phyloP scores from a whole-genome alignment of 164 flowering plant genomes.

The Cinnamomum micranthum region DNA sequence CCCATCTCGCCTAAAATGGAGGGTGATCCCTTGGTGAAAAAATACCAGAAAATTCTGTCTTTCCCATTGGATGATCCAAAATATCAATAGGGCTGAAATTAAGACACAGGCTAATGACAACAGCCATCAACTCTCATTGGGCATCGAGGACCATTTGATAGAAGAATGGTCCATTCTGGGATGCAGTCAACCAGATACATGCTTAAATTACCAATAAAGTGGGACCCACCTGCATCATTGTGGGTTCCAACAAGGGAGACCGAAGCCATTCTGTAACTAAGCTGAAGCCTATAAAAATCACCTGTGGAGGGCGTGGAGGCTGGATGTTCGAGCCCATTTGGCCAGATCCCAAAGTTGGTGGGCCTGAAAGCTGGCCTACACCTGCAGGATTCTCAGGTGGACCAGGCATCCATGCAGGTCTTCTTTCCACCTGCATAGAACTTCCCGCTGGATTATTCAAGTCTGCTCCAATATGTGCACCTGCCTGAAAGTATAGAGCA shows the following conservation, averaged over 20 bases:
- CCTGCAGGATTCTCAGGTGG: conserved; percentile 38
- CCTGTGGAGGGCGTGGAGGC: conserved; percentile 51
- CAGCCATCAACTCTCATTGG: not conserved
- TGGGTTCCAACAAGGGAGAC: not conserved
- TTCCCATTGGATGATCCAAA: not conserved
- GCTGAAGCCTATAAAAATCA: conserved; percentile 11
- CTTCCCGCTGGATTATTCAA: conserved; percentile 45
- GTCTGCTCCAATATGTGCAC: conserved; percentile 48
- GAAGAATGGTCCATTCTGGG: not conserved
- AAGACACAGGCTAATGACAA: not conserved
- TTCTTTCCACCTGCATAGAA: conserved; percentile 61
- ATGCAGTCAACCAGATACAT: not conserved
- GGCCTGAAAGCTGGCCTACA: conserved; percentile 48
- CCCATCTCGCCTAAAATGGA: not conserved
- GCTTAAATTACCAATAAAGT: not conserved
- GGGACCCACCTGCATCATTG: not conserved
- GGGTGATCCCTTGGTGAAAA: not conserved
- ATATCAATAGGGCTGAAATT: too few relatives aligned
- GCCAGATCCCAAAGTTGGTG: conserved; percentile 39
- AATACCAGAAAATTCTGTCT: not conserved
- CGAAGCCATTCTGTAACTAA: not conserved
- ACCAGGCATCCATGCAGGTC: conserved; percentile 56
- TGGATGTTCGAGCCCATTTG: conserved; percentile 57
- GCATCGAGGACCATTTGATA: too few relatives aligned
- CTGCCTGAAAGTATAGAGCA: conserved; percentile 32